Evolutionary conservation across 805 yeast species (phyloP), one percentile per base, ranked within the genome.

Genomic region (Schizosaccharomyces lindneri): DNA sequence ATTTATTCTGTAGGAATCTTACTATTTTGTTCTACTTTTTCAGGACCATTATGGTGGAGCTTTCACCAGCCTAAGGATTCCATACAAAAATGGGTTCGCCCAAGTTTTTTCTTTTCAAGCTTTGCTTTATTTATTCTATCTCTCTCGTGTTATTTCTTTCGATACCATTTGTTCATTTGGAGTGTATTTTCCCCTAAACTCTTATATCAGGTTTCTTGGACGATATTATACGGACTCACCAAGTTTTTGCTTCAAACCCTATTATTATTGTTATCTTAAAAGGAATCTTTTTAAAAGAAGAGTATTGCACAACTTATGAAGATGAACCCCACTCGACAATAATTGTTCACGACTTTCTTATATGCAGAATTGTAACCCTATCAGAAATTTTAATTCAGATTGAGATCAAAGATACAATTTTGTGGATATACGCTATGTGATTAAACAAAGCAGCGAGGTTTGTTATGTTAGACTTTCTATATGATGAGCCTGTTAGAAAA

Each of bases 121-220:
- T 19, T 29, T 6, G 31, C 57, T 17, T 29, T 51, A 48, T 21
- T 24, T 59, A 19, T 59, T 62, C 57, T 48, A 64, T 48, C 64
- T 64, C 72, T 74, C 0, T 83, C 96, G 15, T 93, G 97, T 70
- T 76, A 78, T 61, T 74, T 79, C 24, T 76, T 89, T 66, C 76
- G 95, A 66, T 85, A 83, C 68, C 98, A 93, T 70, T 74, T 93
- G 62, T 93, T 93, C 69, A 85, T 93, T 9, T 93, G 98, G 98
- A 89, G 97, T 1, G 98, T 93, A 6, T 93, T 93, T 73, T 85
- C 95, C 61, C 98, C 98, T 1, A 90, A 89, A 68, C 70, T 93
- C 4, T 76, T 94, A 43, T 93, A 84, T 69, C 82, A 83, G 65
- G 80, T 81, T 1, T 81, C 82, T 2, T 93, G 97, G 97, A 60